Evolutionary conservation across 768 basidiomycete species (phyloP).

Genomic region (Lenzites betulinus): DNA sequence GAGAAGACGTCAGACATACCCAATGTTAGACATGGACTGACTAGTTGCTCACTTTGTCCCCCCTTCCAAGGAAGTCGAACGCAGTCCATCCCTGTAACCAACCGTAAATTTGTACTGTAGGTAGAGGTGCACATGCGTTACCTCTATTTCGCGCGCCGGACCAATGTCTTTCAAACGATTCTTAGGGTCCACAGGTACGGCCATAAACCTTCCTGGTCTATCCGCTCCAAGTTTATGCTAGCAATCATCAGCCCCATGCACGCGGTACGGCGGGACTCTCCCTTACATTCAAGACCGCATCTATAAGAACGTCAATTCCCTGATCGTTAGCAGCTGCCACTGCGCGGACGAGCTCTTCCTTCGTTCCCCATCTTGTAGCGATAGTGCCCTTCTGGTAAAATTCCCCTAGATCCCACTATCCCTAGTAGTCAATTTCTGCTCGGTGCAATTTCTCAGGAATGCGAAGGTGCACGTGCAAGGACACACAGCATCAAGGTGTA

Average conservation of each 20-base stretch:
- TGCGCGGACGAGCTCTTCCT: slow-evolving; percentile 72
- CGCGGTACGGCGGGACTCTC: background rate
- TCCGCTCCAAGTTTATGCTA: slow-evolving; percentile 90
- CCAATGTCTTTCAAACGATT: slow-evolving; percentile 67
- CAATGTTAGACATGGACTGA: background rate
- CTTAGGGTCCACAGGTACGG: slow-evolving; percentile 66
- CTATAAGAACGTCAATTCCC: slow-evolving; percentile 77
- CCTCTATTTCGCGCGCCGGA: slow-evolving; percentile 66
- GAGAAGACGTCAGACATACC: slow-evolving; percentile 2
- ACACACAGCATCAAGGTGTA: background rate
- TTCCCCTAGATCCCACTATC: slow-evolving; percentile 86
- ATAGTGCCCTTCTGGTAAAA: slow-evolving; percentile 74
- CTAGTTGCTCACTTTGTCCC: slow-evolving; percentile 64
- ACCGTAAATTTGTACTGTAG: background rate
- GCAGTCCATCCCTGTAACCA: slow-evolving; percentile 74
- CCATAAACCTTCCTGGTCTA: slow-evolving; percentile 64
- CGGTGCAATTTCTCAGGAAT: background rate
- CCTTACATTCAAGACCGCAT: slow-evolving; percentile 87
- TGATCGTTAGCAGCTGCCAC: slow-evolving; percentile 66
- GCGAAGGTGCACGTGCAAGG: background rate
- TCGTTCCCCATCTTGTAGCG: slow-evolving; percentile 85
- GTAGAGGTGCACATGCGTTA: slow-evolving; percentile 31
- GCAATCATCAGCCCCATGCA: background rate
- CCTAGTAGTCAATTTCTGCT: background rate
- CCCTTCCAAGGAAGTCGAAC: slow-evolving; percentile 81